Conservation (phyloP, 2,329 filamentous ascomycete genomes). For the Myriangium duriaei region DNA sequence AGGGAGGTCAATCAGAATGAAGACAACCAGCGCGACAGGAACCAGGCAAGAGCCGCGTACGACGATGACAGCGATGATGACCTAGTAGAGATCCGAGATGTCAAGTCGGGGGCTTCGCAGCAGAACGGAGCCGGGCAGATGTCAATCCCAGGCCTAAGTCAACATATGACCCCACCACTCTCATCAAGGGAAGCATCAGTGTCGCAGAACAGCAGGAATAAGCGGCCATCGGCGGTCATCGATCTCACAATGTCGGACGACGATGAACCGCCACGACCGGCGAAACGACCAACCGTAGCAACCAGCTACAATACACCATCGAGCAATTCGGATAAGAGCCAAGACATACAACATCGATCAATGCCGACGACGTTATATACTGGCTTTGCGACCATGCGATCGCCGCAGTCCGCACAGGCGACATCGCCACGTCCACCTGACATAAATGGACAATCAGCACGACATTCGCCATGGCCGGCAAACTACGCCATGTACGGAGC, state of each 20-base stretch:
- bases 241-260: constrained; percentile 38
- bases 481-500: no score
- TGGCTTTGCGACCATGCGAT: background rate
- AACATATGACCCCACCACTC: constrained; percentile 30
- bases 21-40: constrained; percentile 25
- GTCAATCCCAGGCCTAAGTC: constrained; percentile 24
- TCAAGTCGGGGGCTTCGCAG: constrained; percentile 24
- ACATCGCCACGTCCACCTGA: background rate
- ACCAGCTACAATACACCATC: constrained; percentile 13
- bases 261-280: constrained; percentile 27
- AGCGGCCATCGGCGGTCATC: constrained; percentile 35
- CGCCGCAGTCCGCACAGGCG: background rate
- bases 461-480: background rate
- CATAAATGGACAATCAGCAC: background rate
- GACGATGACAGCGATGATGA: constrained; percentile 32
- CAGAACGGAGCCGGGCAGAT: constrained; percentile 25
- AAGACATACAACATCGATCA: background rate
- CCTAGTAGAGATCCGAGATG: constrained; percentile 32
- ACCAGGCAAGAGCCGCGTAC: constrained; percentile 18
- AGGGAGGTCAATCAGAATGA: constrained; percentile 34
- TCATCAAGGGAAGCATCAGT: constrained; percentile 32
- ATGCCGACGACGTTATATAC: background rate
- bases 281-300: constrained; percentile 19
- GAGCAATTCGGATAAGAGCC: constrained; percentile 7
- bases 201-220: constrained; percentile 25